These are phyloP conservation scores for Akebia trifoliata DNA, from an alignment of 164 flowering plant species.

Conservation along the genomic window DNA sequence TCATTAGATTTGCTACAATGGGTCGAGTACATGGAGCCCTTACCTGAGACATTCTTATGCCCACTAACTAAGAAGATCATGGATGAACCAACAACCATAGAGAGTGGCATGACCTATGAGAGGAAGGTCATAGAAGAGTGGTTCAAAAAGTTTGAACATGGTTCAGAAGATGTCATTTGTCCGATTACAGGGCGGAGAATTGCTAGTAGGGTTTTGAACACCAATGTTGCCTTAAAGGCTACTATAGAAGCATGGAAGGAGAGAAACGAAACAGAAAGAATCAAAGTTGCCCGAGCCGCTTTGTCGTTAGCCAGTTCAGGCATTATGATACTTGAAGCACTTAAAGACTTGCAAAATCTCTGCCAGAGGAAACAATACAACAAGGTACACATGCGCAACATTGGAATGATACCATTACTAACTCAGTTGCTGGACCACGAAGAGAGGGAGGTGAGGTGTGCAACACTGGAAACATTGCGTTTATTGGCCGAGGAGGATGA, in stretches of 20 bases:
- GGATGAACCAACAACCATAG: constrained; percentile 76
- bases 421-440: constrained; percentile 34
- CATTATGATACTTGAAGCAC: constrained; percentile 58
- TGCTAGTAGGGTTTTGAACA: constrained; percentile 26
- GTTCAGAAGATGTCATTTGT: constrained; percentile 37
- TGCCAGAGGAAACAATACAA: constrained; percentile 36
- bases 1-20: constrained; percentile 22
- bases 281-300: constrained; percentile 59
- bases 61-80: constrained; percentile 66
- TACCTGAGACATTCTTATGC: constrained; percentile 58
- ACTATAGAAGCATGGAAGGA: constrained; percentile 74
- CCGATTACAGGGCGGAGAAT: constrained; percentile 59
- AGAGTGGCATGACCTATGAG: constrained; percentile 68
- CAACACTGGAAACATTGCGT: constrained; percentile 36
- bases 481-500: constrained; percentile 47
- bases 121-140: constrained; percentile 49
- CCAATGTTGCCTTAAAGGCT: constrained; percentile 57
- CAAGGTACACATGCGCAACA: constrained; percentile 34
- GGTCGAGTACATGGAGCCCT: constrained; percentile 54
- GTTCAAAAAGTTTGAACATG: constrained; percentile 32
- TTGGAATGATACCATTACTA: constrained; percentile 53
- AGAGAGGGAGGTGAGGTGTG: constrained; percentile 41
- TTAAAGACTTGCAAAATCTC: constrained; percentile 45
- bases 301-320: constrained; percentile 56
- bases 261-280: constrained; percentile 57